Conservation (phyloP, 2,329 filamentous ascomycete genomes). For the Ophiocordyceps sinensis region DNA sequence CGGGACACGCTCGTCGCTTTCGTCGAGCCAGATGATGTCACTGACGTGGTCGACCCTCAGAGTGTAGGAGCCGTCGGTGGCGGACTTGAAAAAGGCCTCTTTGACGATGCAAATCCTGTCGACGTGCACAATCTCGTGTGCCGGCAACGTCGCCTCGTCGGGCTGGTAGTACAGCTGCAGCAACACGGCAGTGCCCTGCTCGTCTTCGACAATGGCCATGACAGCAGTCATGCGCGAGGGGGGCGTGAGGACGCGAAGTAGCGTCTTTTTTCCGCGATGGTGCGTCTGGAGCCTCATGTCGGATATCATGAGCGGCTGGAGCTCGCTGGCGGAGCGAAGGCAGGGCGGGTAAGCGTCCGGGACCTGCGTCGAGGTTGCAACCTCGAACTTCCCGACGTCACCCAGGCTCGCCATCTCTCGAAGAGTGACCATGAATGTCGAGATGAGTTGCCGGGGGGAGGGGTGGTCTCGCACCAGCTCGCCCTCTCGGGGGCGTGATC, state of each 20-base stretch:
- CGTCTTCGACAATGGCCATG: slow-evolving; percentile 23
- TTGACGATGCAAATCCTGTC: slow-evolving; percentile 30
- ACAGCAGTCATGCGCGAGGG: slow-evolving; percentile 7
- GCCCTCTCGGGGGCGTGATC: not conserved
- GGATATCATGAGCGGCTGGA: slow-evolving; percentile 11
- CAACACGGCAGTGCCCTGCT: slow-evolving; percentile 17
- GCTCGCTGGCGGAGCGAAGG: slow-evolving; percentile 4
- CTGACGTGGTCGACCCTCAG: slow-evolving; percentile 37
- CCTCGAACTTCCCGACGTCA: no score
- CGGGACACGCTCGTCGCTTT: slow-evolving; percentile 23
- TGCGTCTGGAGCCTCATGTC: slow-evolving; percentile 16
- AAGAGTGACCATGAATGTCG: not conserved
- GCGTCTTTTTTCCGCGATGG: slow-evolving; percentile 9
- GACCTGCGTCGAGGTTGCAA: not conserved
- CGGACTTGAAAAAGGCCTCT: slow-evolving; percentile 35
- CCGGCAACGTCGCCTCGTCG: slow-evolving; percentile 17
- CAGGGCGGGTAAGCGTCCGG: slow-evolving; percentile 10
- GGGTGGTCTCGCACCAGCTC: not conserved
- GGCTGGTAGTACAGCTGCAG: slow-evolving; percentile 28
- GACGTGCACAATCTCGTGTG: slow-evolving; percentile 17
- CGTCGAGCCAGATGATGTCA: slow-evolving; percentile 26
- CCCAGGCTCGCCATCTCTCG: not conserved
- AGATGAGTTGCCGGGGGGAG: not conserved
- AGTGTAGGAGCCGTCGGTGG: slow-evolving; percentile 22
- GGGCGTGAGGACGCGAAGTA: slow-evolving; percentile 9